Evolutionary conservation across 345 rosid species (phyloP), one percentile per base, ranked within the genome.

Genomic region (Eucalyptus lansdowneana): DNA sequence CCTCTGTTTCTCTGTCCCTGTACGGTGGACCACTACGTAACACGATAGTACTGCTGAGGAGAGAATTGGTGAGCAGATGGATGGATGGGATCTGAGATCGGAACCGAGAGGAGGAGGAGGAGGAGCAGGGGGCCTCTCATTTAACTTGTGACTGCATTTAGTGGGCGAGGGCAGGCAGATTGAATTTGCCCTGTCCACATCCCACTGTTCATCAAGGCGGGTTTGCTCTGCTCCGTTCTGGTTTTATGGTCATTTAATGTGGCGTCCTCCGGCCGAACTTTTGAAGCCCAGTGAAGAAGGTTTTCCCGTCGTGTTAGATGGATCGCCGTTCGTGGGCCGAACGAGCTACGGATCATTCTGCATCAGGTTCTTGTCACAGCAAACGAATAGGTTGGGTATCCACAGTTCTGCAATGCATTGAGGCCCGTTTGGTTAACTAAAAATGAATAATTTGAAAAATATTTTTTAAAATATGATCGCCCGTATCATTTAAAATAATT

Each of bases 381-480:
- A 56, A 24, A 56, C 62, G 29, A 56, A 10, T 3, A 2, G 14
- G 62, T 24, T 24, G 62, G 62, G 29, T 4, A 10, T 56, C 62
- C 14, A 25, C 62, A 10, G 62, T 56, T 10, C 29, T 1, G 3
- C 25, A 53, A 53, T 53, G 29, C 11, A 5, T 56, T 0, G 29
- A 56, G 62, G 14, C 29, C 29, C 29, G 62, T 24, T 56, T 22
- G 13, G 1, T 22, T 22, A 56, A 24, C 12, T 3, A 25, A 56
- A 56, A 56, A 56, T 56, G 1, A 56, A 56, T 1, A 25, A 56
- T 56, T 56, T 56, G 0, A 22, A 56, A 56, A 56, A 24, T 24
- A 22, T 24, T 56, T 56, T 56, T 6, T 56, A 56, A 0, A 24
- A 56, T 22, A 0, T 5, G 29, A 56, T 56, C 0, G 0, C 0